Base-by-base conservation (phyloP, 1,284 basidiomycete genomes). In the Ustilago trichophora region DNA sequence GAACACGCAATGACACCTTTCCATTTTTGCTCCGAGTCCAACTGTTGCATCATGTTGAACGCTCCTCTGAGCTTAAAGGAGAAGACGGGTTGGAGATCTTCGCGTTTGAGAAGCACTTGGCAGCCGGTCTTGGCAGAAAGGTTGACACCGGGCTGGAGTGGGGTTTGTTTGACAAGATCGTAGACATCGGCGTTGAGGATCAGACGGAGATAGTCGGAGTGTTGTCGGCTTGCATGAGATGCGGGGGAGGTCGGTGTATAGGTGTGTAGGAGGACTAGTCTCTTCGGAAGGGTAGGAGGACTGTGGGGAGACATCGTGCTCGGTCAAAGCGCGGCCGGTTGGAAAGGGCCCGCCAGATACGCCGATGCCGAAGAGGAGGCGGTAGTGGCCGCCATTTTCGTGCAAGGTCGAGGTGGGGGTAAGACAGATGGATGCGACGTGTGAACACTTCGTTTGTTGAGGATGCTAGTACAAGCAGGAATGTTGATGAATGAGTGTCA, bases 1-100 rank as follows among this genome's bases (percentile, higher is more conserved):
- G 92, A 95, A 82, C 95, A 99, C 34, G 96, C 98, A 55, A 98
- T 87, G 70, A 99, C 96, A 58, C 96, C 96, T 83, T 94, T 95
- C 91, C 92, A 93, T 68, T 93, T 87, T 75, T 98, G 93, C 57
- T 93, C 92, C 21, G 90, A 88, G 10, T 86, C 85, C 37, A 99
- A 84, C 82, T 88, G 88, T 6, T 92, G 91, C 96, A 99, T 99
- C 82, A 98, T 92, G 83, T 99, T 99, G 85, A 96, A 98, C 16
- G 96, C 96, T 21, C 96, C 96, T 8, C 96, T 65, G 16, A 80
- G 64, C 59, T 99, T 99, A 88, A 99, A 99, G 80, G 91, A 93
- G 82, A 98, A 99, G 15, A 99, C 96, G 69, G 97, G 92, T 62
- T 98, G 96, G 7, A 94, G 85, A 78, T 95, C 93, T 81, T 95